These are phyloP conservation scores for Zea mays DNA, from an alignment of 176 grass and related monocot genomes.

Conservation along the genomic window DNA sequence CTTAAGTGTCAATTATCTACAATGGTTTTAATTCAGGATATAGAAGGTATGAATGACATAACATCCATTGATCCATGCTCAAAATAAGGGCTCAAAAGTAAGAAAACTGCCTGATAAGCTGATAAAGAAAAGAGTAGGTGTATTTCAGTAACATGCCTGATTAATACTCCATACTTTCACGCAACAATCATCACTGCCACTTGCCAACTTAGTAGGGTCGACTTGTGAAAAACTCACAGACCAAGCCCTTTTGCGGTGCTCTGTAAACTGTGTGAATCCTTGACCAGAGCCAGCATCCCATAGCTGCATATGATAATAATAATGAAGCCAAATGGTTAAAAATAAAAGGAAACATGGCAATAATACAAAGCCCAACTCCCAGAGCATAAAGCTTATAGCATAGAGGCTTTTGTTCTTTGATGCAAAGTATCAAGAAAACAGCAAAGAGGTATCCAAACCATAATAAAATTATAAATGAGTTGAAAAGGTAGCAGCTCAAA, in stretches of 20 bases:
- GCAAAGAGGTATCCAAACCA: not conserved
- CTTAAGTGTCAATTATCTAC: constrained; percentile 6
- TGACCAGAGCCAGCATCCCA: constrained; percentile 97
- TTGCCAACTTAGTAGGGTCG: constrained; percentile 88
- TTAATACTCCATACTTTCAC: constrained; percentile 98
- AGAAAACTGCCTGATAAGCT: not conserved
- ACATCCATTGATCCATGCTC: constrained; percentile 12
- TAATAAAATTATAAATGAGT: not conserved
- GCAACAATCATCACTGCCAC: constrained; percentile 86
- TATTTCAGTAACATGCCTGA: constrained; percentile 63
- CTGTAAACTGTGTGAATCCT: constrained; percentile 74
- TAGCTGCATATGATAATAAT: constrained; percentile 57
- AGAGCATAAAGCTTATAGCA: constrained; percentile 1
- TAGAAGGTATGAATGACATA: constrained; percentile 1
- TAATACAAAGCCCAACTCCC: constrained; percentile 16
- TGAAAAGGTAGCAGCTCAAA: not conserved
- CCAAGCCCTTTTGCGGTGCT: constrained; percentile 92
- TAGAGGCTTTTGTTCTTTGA: not conserved
- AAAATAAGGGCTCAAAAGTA: constrained; percentile 19
- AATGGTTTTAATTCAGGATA: constrained; percentile 8
- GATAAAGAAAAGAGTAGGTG: constrained; percentile 15
- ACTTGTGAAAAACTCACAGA: constrained; percentile 92
- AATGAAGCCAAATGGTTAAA: constrained; percentile 34
- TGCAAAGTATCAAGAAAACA: constrained; percentile 30
- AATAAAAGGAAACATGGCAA: constrained; percentile 17